These are phyloP conservation scores for Calocybe cyanea DNA, from an alignment of 768 basidiomycete species.

Conservation along the genomic window DNA sequence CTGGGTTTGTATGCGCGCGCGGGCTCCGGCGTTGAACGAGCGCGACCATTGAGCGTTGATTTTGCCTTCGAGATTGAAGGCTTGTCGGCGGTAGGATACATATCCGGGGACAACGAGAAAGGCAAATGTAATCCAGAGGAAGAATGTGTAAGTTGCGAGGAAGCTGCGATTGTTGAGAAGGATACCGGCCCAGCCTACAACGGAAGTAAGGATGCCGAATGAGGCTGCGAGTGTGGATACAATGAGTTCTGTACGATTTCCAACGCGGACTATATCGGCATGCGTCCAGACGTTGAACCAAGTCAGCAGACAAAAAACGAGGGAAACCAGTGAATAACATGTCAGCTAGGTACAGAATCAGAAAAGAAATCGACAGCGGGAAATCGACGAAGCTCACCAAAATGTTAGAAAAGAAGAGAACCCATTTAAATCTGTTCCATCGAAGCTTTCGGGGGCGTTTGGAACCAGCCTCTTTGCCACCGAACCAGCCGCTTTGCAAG, in stretches of 20 bases:
- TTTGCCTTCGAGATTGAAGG: slow-evolving; percentile 68
- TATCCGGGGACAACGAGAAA: slow-evolving; percentile 76
- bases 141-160: slow-evolving; percentile 73
- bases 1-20: slow-evolving; percentile 68
- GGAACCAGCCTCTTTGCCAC: slow-evolving; percentile 29
- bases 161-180: slow-evolving; percentile 84
- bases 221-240: slow-evolving; percentile 64
- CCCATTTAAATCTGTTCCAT: slow-evolving; percentile 88
- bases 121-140: slow-evolving; percentile 73
- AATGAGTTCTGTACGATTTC: slow-evolving; percentile 63
- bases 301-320: slow-evolving; percentile 64
- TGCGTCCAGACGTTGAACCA: slow-evolving; percentile 75
- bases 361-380: not conserved
- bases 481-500: slow-evolving; percentile 19
- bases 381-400: slow-evolving; percentile 27
- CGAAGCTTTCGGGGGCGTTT: slow-evolving; percentile 33
- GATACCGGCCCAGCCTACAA: slow-evolving; percentile 80
- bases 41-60: slow-evolving; percentile 73
- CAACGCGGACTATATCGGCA: slow-evolving; percentile 67
- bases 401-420: slow-evolving; percentile 62
- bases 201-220: slow-evolving; percentile 57
- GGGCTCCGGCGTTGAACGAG: slow-evolving; percentile 49
- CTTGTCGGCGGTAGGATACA: slow-evolving; percentile 64
- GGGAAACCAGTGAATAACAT: slow-evolving; percentile 52
- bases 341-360: slow-evolving; percentile 34